Evolutionary conservation across 148 eudicot genomes (phyloP), one percentile per base, ranked within the genome.

Genomic region (Silene uniflora): DNA sequence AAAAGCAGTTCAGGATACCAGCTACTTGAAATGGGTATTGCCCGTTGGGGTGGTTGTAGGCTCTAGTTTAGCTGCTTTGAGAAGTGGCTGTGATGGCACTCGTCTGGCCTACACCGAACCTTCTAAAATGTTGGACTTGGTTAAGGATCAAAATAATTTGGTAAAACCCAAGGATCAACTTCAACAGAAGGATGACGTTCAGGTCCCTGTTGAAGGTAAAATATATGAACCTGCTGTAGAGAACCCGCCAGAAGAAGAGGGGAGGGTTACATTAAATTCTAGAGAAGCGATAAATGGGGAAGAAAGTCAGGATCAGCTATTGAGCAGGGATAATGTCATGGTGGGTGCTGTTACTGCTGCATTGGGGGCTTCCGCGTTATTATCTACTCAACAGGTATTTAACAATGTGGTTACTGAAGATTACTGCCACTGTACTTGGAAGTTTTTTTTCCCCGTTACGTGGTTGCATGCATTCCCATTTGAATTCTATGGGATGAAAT

Each of bases 321-420:
- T 88, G 49, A 67, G 60, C 49, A 80, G 77, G 67, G 82, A 76
- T 21, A 58, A 82, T 73, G 81, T 83, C 67, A 82, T 95, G 92
- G 90, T 82, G 80, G 94, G 97, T 81, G 97, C 94, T 79, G 91
- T 92, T 67, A 88, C 99, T 29, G 97, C 99, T 81, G 94, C 99
- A 69, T 76, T 95, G 55, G 99, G 99, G 24, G 97, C 99, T 76
- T 86, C 99, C 78, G 91, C 98, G 67, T 68, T 95, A 42, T 72
- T 92, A 58, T 81, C 76, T 73, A 82, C 80, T 75, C 87, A 92
- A 75, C 86, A 84, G 93, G 98, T 94, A 83, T 65, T 63, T 42
- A 0, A 46, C 22, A 23, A 46, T 56, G 39, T 69, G 12, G 73
- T 47, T 81, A 66, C 35, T 68, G 56, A 69, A 75, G 71, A 7